Evolutionary conservation across 2,329 filamentous ascomycete genomes (phyloP).

Genomic region (Fonsecaea erecta): DNA sequence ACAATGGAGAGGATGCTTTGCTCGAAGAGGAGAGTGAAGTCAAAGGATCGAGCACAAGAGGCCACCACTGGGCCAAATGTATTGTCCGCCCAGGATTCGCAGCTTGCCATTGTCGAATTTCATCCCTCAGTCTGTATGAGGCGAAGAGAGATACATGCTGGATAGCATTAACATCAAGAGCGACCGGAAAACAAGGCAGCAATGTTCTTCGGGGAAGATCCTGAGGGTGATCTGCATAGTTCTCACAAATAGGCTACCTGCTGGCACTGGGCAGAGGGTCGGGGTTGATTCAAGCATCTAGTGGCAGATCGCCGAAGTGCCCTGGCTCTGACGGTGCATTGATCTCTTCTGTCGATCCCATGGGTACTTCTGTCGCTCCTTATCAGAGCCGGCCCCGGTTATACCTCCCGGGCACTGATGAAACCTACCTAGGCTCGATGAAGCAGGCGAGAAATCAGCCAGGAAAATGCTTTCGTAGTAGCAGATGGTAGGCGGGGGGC

Average conservation of each 20-base stretch:
- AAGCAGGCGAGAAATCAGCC: neutral
- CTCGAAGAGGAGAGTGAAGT: slow-evolving; percentile 53
- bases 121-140: neutral
- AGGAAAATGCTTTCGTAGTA: neutral
- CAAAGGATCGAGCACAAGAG: slow-evolving; percentile 39
- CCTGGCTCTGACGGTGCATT: neutral
- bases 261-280: neutral
- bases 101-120: neutral
- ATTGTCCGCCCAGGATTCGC: slow-evolving; percentile 2
- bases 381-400: neutral
- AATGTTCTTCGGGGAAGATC: neutral
- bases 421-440: neutral
- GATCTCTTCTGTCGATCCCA: neutral
- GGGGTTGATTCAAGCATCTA: neutral
- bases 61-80: slow-evolving; percentile 15
- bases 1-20: slow-evolving; percentile 46
- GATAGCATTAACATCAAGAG: neutral
- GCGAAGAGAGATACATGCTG: neutral
- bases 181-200: neutral
- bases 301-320: neutral
- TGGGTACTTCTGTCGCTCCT: neutral
- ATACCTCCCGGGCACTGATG: neutral
- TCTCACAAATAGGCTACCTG: neutral
- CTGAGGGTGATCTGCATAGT: neutral
- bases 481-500: too few relatives aligned